Evolutionary conservation across 2,329 filamentous ascomycete species (phyloP).

Genomic region (Coccinonectria pachysandricola): DNA sequence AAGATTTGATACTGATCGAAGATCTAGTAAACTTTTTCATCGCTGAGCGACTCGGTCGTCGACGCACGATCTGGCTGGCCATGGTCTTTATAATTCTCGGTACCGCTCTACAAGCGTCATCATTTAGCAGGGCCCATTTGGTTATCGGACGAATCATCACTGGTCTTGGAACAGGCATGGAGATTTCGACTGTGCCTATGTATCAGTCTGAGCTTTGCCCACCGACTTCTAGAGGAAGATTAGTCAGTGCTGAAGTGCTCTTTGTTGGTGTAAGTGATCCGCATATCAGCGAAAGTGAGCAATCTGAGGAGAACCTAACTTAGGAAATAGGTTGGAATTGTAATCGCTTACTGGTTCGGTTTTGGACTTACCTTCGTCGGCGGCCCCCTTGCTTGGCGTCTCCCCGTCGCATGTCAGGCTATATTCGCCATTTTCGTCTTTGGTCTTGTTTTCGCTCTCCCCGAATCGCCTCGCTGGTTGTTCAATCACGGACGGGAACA

Average conservation of each 20-base stretch:
- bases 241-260: background rate
- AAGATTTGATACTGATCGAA: too few species aligned
- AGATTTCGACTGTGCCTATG: constrained; percentile 26
- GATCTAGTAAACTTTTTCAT: constrained; percentile 16
- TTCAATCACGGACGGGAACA: constrained; percentile 23
- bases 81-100: constrained; percentile 46
- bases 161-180: constrained; percentile 33
- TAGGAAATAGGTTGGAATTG: constrained; percentile 18
- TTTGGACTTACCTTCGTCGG: constrained; percentile 20
- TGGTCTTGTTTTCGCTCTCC: constrained; percentile 23
- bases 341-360: constrained; percentile 22
- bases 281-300: too few species aligned
- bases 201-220: constrained; percentile 1
- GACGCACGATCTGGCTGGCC: constrained; percentile 43
- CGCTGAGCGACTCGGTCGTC: constrained; percentile 38
- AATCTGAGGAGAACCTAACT: too few species aligned
- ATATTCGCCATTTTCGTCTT: constrained; percentile 24
- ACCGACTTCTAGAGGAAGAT: background rate
- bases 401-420: constrained; percentile 21
- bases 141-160: constrained; percentile 37
- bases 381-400: constrained; percentile 8
- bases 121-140: constrained; percentile 32
- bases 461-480: constrained; percentile 29
- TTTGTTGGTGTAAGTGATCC: constrained; percentile 5
- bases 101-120: constrained; percentile 42